Evolutionary conservation across 345 rosid genomes (phyloP).

Genomic region (Noccaea caerulescens): DNA sequence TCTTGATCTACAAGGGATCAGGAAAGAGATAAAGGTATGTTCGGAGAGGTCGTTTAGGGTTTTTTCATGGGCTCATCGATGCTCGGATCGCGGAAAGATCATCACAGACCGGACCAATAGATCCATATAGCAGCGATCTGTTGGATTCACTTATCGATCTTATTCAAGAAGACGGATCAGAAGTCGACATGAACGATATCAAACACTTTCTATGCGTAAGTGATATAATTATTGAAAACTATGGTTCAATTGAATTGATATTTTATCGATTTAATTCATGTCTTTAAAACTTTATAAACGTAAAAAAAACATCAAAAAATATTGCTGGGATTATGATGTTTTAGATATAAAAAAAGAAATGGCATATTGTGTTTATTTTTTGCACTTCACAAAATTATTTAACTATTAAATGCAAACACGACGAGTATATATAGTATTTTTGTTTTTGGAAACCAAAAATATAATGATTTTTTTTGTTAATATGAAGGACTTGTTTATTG

Average conservation of each 20-base stretch:
- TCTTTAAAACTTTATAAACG: no score
- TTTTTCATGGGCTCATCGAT: constrained; percentile 45
- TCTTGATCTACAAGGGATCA: constrained; percentile 53
- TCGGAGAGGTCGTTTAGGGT: constrained; percentile 28
- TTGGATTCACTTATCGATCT: constrained; percentile 48
- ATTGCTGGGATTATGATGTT: no score
- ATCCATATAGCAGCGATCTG: constrained; percentile 31
- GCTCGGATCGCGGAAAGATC: constrained; percentile 32
- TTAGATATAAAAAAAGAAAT: no score
- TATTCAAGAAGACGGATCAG: constrained; percentile 22
- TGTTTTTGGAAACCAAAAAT: no score
- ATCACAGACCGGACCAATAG: constrained; percentile 1
- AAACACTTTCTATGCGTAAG: constrained; percentile 48
- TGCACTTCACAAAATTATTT: no score
- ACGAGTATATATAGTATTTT: no score
- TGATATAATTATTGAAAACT: neutral
- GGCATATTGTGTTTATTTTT: no score
- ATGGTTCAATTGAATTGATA: no score
- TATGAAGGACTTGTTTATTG: constrained; percentile 58
- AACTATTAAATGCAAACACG: no score
- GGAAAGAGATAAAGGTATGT: constrained; percentile 28
- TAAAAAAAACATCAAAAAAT: no score
- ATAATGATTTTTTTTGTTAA: no score
- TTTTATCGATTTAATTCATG: no score
- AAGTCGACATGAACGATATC: constrained; percentile 25